Conservation (phyloP, 1,139 yeast genomes). For the Kodamaea ohmeri region DNA sequence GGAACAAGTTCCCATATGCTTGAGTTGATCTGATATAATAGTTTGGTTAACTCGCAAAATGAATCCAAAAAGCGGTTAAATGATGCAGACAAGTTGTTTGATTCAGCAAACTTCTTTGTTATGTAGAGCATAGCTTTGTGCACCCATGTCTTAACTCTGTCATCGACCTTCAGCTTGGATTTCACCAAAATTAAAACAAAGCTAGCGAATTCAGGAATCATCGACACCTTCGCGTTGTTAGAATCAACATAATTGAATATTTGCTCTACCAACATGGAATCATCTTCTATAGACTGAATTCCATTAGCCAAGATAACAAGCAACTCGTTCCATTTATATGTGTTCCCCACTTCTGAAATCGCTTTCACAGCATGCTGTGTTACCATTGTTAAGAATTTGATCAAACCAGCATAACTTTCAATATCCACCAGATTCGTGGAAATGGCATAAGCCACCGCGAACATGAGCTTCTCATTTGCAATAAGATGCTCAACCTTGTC, state of each 20-base stretch:
- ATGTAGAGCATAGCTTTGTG: slow-evolving; percentile 54
- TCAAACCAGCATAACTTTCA: slow-evolving; percentile 5
- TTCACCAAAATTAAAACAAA: slow-evolving; percentile 18
- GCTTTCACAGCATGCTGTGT: slow-evolving; percentile 10
- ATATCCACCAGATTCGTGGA: slow-evolving; percentile 11
- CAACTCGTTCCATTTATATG: slow-evolving; percentile 16
- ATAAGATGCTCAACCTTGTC: slow-evolving; percentile 14
- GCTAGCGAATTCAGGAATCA: slow-evolving; percentile 25
- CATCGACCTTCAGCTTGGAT: slow-evolving; percentile 8
- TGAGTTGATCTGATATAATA: slow-evolving; percentile 12
- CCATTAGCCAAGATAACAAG: slow-evolving; percentile 16
- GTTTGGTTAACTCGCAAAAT: slow-evolving; percentile 18
- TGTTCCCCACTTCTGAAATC: slow-evolving; percentile 6
- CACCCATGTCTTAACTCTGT: slow-evolving; percentile 33
- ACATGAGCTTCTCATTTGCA: slow-evolving; percentile 20
- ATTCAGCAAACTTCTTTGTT: slow-evolving; percentile 64
- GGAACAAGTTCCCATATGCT: slow-evolving; percentile 48
- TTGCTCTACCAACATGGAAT: slow-evolving; percentile 9
- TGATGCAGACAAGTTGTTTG: slow-evolving; percentile 27
- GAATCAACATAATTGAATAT: slow-evolving; percentile 18
- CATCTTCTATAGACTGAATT: slow-evolving; percentile 12
- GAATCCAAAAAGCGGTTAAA: slow-evolving; percentile 30
- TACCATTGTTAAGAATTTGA: slow-evolving; percentile 12
- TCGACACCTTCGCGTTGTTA: slow-evolving; percentile 22
- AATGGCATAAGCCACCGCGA: slow-evolving; percentile 24